A percentile compares a stretch with the other conserved stretches of the same genome.
These are phyloP conservation scores for Vaccinium myrtillus DNA, from an alignment of 148 eudicot genomes.

Conservation along the genomic window DNA sequence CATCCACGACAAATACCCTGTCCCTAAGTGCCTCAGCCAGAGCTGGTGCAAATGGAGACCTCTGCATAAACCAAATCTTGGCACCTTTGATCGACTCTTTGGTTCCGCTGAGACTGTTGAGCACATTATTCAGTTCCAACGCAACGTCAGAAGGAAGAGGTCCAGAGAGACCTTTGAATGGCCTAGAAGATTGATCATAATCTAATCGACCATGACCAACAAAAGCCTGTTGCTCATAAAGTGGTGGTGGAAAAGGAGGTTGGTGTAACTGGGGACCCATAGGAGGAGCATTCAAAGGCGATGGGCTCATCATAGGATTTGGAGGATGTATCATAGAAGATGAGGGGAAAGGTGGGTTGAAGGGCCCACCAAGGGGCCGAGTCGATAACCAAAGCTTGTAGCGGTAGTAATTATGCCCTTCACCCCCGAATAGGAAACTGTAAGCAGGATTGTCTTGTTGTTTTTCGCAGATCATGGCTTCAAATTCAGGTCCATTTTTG, in stretches of 20 bases:
- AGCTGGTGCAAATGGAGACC: constrained; percentile 83
- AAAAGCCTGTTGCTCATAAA: constrained; percentile 69
- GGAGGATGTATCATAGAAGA: constrained; percentile 71
- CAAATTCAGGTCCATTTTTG: constrained; percentile 93
- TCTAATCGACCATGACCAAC: constrained; percentile 66
- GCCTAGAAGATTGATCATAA: constrained; percentile 62
- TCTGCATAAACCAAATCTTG: constrained; percentile 97
- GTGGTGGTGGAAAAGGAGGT: constrained; percentile 63
- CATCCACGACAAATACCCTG: constrained; percentile 63
- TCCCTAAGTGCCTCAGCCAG: constrained; percentile 92
- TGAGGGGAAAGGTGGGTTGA: constrained; percentile 55
- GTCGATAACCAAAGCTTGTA: constrained; percentile 79
- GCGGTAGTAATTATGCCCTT: constrained; percentile 87
- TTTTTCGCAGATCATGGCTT: constrained; percentile 85
- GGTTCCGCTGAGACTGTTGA: constrained; percentile 77
- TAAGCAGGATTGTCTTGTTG: constrained; percentile 88
- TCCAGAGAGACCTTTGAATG: constrained; percentile 73
- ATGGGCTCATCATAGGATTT: constrained; percentile 50
- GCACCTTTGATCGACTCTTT: constrained; percentile 97
- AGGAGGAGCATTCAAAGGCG: constrained; percentile 39
- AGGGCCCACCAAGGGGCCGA: constrained; percentile 53
- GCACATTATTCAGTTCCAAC: constrained; percentile 85
- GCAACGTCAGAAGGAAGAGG: constrained; percentile 94
- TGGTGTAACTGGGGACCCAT: constrained; percentile 67
- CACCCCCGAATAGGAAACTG: constrained; percentile 87